These are phyloP conservation scores for Claviceps maximensis DNA, from an alignment of 2,329 filamentous ascomycete species.

Conservation along the genomic window DNA sequence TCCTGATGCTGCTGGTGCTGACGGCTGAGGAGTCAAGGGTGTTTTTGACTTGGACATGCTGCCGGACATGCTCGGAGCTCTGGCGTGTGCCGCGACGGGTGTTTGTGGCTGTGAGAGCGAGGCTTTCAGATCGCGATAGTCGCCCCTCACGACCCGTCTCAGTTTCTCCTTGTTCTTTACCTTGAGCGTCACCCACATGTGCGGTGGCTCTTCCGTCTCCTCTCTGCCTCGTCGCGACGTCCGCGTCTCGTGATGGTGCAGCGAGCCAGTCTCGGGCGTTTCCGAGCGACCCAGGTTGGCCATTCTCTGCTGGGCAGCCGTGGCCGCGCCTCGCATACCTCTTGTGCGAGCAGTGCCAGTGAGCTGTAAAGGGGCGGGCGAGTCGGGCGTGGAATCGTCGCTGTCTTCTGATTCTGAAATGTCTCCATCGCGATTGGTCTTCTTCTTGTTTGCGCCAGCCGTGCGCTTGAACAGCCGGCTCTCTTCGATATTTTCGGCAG, in stretches of 20 bases:
- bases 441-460: slow-evolving; percentile 45
- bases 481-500: slow-evolving; percentile 65
- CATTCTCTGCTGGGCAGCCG: slow-evolving; percentile 78
- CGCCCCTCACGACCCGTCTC: slow-evolving; percentile 48
- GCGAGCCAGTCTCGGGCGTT: slow-evolving; percentile 60
- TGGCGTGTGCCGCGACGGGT: slow-evolving; percentile 17
- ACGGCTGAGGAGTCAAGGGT: slow-evolving; percentile 21
- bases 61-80: slow-evolving; percentile 19
- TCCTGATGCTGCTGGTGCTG: slow-evolving; percentile 13
- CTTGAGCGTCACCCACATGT: slow-evolving; percentile 60
- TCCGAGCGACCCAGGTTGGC: slow-evolving; percentile 70
- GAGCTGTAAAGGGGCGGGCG: slow-evolving; percentile 63
- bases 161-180: slow-evolving; percentile 59
- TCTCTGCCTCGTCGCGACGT: slow-evolving; percentile 56
- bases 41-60: slow-evolving; percentile 20
- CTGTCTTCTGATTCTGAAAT: slow-evolving; percentile 82
- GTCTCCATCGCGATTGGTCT: slow-evolving; percentile 48
- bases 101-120: slow-evolving; percentile 23
- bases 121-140: slow-evolving; percentile 26
- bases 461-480: slow-evolving; percentile 77
- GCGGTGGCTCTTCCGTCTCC: slow-evolving; percentile 63
- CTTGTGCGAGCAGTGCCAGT: slow-evolving; percentile 73
- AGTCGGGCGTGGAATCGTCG: slow-evolving; percentile 75
- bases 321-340: slow-evolving; percentile 78
- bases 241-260: slow-evolving; percentile 60